phyloP scores from a whole-genome alignment of 108 stramenopile species.

The Nannochloropsis salina region DNA sequence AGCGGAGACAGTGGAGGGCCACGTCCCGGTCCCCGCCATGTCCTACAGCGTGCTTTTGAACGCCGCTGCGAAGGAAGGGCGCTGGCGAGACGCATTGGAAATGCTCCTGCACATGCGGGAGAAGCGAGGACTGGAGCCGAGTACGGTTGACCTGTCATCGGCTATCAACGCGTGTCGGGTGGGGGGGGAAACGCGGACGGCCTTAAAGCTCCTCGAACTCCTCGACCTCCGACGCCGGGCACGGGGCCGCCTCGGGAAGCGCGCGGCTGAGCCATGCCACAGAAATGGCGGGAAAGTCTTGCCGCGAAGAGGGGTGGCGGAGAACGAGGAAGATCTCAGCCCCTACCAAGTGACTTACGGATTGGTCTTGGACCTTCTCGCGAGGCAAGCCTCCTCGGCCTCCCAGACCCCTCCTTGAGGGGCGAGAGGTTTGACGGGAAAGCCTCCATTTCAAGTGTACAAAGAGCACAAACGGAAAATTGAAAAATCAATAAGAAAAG shows the following conservation, averaged over 20 bases:
- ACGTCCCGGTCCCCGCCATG: slow-evolving; percentile 1
- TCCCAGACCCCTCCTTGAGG: background rate
- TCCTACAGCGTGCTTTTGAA: background rate
- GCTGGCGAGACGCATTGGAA: background rate
- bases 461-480: background rate
- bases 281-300: background rate
- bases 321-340: background rate
- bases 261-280: background rate
- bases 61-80: background rate
- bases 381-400: background rate
- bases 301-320: background rate
- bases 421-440: too few relatives aligned
- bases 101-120: background rate
- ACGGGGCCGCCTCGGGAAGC: background rate
- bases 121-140: background rate
- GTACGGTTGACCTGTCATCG: background rate
- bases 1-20: background rate
- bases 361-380: background rate
- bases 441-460: background rate
- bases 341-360: background rate
- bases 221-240: background rate
- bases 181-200: background rate
- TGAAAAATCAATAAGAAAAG: background rate
- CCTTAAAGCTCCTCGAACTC: slow-evolving; percentile 2
- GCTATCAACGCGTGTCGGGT: background rate